A percentile compares a stretch with the other conserved stretches of the same genome.
phyloP scores from a whole-genome alignment of 257 asterid species.

The Gynochthodes officinalis region DNA sequence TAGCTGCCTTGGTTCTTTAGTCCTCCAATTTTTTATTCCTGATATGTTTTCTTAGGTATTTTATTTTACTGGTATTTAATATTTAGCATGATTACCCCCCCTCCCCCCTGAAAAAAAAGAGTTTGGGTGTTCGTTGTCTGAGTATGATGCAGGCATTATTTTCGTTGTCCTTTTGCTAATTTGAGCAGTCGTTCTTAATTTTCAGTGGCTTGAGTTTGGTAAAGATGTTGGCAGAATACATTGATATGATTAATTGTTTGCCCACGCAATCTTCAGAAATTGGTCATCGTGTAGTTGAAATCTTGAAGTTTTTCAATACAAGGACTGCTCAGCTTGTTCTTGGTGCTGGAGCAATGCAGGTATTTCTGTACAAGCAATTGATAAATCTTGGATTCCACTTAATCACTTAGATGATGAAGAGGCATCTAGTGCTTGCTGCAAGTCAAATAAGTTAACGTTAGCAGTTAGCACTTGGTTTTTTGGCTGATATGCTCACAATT shows the following conservation, averaged over 20 bases:
- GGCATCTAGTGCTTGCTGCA: background rate
- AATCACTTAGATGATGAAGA: background rate
- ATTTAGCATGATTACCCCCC: background rate
- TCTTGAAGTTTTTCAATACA: slow-evolving; percentile 87
- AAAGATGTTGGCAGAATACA: slow-evolving; percentile 91
- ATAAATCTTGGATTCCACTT: slow-evolving; percentile 4
- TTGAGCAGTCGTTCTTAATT: slow-evolving; percentile 10
- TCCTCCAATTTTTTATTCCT: background rate
- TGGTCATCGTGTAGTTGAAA: slow-evolving; percentile 90
- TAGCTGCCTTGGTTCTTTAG: background rate
- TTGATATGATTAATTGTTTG: slow-evolving; percentile 73
- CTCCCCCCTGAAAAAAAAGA: background rate
- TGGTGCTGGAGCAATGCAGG: slow-evolving; percentile 99
- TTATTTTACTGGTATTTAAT: background rate
- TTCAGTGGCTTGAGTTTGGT: slow-evolving; percentile 94
- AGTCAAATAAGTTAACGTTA: background rate
- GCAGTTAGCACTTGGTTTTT: background rate
- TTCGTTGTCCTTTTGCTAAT: slow-evolving; percentile 3
- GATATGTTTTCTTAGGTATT: background rate
- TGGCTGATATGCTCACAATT: background rate
- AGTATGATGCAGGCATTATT: background rate
- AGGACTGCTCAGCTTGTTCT: slow-evolving; percentile 98
- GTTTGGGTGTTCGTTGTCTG: background rate
- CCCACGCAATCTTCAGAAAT: slow-evolving; percentile 84
- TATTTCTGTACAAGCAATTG: slow-evolving; percentile 19